Base-by-base conservation (phyloP, 345 rosid species). In the Sapria himalayana region DNA sequence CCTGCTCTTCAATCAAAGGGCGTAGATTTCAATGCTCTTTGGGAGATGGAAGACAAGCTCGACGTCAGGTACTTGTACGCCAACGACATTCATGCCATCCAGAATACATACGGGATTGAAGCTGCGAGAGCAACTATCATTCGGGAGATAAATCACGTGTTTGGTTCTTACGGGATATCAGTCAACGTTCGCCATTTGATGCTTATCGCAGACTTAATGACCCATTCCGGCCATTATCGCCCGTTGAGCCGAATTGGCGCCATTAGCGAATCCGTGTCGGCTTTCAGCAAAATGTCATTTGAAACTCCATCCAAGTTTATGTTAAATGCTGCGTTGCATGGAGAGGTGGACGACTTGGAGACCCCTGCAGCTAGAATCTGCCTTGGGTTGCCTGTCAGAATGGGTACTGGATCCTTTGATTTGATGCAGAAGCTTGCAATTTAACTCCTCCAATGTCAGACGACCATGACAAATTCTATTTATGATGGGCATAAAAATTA, bases 221-320 rank as follows among this genome's bases (percentile, higher is more conserved):
- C 93, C 29, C 75, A 71, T 46, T 44, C 92, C 0, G 93, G 93
- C 16, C 69, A 73, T 20, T 91, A 91, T 57, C 92, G 93, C 1
- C 76, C 95, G 1, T 71, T 91, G 96, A 91, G 69, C 61, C 70
- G 96, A 44, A 61, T 73, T 13, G 99, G 96, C 19, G 92, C 85
- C 27, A 84, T 91, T 27, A 73, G 81, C 5, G 86, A 80, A 29
- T 80, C 85, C 1, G 48, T 65, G 37, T 84, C 93, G 3, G 81
- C 92, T 1, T 73, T 91, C 31, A 68, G 81, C 41, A 80, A 82
- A 60, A 91, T 84, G 92, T 52, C 95, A 1, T 91, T 84, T 41
- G 95, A 91, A 73, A 84, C 92, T 0, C 95, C 99, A 2, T 62
- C 93, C 3, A 74, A 70, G 52, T 91, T 91, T 56, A 84, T 91